These are phyloP conservation scores for Periconia digitata DNA, from an alignment of 2,329 filamentous ascomycete genomes.

Conservation along the genomic window DNA sequence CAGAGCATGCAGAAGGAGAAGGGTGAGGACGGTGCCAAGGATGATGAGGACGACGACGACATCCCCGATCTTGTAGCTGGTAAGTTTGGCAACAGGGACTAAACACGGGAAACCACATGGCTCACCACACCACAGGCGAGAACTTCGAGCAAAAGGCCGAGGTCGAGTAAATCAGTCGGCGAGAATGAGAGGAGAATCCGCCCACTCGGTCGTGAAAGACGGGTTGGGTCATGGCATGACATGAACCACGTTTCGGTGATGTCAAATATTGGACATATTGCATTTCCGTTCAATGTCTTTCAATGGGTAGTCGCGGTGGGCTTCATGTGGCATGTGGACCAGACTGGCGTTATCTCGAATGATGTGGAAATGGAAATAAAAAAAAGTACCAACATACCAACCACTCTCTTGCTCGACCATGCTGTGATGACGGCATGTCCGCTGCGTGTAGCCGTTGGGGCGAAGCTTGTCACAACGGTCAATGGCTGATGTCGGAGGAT, in stretches of 20 bases:
- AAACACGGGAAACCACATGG: background rate
- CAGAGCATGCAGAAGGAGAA: conserved; percentile 97
- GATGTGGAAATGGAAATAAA: conserved; percentile 34
- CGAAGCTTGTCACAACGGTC: no score
- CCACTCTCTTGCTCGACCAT: background rate
- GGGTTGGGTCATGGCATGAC: conserved; percentile 9
- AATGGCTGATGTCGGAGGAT: no score
- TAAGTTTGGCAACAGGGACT: background rate
- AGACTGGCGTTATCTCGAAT: conserved; percentile 39
- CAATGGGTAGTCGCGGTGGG: conserved; percentile 30
- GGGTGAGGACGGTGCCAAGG: conserved; percentile 72
- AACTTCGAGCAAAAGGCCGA: conserved; percentile 89
- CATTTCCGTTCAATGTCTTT: conserved; percentile 20
- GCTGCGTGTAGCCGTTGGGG: no score
- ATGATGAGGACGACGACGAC: conserved; percentile 72
- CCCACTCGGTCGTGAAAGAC: conserved; percentile 17
- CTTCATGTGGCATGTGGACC: conserved; percentile 31
- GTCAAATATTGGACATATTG: conserved; percentile 17
- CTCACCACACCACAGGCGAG: conserved; percentile 60
- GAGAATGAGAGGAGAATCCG: conserved; percentile 2
- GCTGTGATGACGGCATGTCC: background rate
- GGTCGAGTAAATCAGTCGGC: conserved; percentile 68
- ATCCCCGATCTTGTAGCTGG: conserved; percentile 90
- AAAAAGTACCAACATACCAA: conserved; percentile 32
- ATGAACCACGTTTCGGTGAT: conserved; percentile 26